Evolutionary conservation across 441 rosid species (phyloP).

Genomic region (Viola pubescens): DNA sequence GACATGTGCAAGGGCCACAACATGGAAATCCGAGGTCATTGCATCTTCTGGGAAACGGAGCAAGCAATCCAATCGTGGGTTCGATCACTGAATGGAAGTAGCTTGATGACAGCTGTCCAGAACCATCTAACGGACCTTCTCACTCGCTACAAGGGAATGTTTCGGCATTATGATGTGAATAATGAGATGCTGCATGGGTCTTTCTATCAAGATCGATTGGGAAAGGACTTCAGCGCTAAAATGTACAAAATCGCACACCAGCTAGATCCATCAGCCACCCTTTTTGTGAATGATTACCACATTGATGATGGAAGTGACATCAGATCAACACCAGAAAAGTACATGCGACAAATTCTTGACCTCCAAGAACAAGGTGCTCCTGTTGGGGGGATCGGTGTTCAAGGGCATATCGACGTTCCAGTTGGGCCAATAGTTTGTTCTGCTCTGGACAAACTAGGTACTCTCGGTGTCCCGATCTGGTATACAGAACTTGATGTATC

Average conservation of each 20-base stretch:
- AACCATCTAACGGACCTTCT: too few relatives aligned
- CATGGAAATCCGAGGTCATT: conserved; percentile 25
- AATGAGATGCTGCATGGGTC: conserved; percentile 93
- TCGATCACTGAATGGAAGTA: too few relatives aligned
- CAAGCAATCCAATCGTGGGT: too few relatives aligned
- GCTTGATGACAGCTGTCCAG: too few relatives aligned
- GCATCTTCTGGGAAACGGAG: too few relatives aligned
- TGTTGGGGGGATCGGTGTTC: conserved; percentile 81
- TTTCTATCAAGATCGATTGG: conserved; percentile 63
- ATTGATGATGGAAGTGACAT: conserved; percentile 73
- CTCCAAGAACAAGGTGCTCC: conserved; percentile 74
- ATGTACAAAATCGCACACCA: conserved; percentile 70
- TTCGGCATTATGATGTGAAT: conserved; percentile 50
- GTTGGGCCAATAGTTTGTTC: conserved; percentile 61
- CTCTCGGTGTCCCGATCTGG: conserved; percentile 85
- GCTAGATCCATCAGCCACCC: conserved; percentile 58
- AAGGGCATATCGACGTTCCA: conserved; percentile 77
- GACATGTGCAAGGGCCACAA: conserved; percentile 53
- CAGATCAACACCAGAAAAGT: conserved; percentile 64
- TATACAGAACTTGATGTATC: conserved; percentile 85
- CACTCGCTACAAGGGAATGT: too few relatives aligned
- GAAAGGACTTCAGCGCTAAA: conserved; percentile 44
- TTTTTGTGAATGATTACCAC: conserved; percentile 85
- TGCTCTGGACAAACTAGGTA: conserved; percentile 65
- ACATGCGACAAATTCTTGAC: conserved; percentile 47